Base-by-base conservation (phyloP, 148 eudicot genomes). In the Rhododendron molle region DNA sequence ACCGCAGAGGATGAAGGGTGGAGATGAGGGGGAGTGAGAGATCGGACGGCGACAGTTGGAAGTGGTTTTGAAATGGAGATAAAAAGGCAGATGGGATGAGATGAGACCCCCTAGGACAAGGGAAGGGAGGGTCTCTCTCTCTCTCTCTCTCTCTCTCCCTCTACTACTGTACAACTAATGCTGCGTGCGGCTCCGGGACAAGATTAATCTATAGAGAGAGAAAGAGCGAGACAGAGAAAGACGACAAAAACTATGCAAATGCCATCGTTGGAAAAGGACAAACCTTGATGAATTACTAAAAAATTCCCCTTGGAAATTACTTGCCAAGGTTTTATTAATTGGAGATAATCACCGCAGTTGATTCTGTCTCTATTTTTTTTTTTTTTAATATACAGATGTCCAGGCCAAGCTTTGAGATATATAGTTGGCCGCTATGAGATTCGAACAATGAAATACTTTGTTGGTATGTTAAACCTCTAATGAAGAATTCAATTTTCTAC, bases 1-100 rank as follows among this genome's bases (percentile, higher is more conserved):
- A 73, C 20, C 44, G 89, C 84, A 77, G 85, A 49, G 71, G 79
- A 47, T 83, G 49, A 30, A 85, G 65, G 83, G 86, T 47, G 60
- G 50, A 78, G 78, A 83, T 83, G 71, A 13, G 83, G 6, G 11
- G 69, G 49, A 38, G 50, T 3, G 13, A 21, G 44, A 16, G 36
- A 83, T 76, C 80, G 34, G 78, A 86, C 85, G 83, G 78, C 36
- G 83, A 49, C 43, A 62, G 83, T 49, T 83, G 83, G 18, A 81
- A 28, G 15, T 20, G 83, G 78, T 47, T 13, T 46, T 49, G 71
- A 23, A 69, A n/a, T 46, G 44, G 23, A 8, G 76, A 58, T 28
- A 43, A 38, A 40, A 50, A 18, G 43, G 80, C 4, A 0, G 77
- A 52, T 73, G n/a, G 7, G 65, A 56, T 56, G 62, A 13, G 62